Conservation (phyloP, 345 rosid species). For the thale cress (Arabidopsis thaliana) region DNA sequence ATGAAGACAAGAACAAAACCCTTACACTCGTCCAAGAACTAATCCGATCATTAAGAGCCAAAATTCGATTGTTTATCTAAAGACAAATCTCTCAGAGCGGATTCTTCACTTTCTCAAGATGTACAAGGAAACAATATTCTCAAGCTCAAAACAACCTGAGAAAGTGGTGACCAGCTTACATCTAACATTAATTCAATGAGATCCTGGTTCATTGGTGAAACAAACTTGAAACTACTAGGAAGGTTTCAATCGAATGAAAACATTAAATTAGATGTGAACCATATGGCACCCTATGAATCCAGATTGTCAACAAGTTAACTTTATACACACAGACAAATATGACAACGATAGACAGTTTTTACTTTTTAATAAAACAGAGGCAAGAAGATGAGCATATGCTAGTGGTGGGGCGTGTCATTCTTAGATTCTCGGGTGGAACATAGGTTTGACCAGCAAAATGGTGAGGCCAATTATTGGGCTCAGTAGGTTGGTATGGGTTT, state of each 20-base stretch:
- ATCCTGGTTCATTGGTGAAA: not conserved
- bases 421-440: not conserved
- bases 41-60: not conserved
- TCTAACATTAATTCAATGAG: not conserved
- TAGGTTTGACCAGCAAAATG: not conserved
- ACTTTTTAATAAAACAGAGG: not conserved
- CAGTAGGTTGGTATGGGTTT: not conserved
- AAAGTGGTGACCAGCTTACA: not conserved
- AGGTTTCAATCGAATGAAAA: not conserved
- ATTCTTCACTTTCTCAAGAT: not conserved
- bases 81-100: not conserved
- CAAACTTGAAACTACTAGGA: not conserved
- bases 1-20: slow-evolving; percentile 10
- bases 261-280: not conserved
- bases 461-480: not conserved
- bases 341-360: not conserved
- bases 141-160: not conserved
- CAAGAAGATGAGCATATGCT: not conserved
- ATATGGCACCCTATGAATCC: not conserved
- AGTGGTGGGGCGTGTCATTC: not conserved
- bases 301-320: not conserved
- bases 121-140: not conserved
- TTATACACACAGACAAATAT: not conserved
- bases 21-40: not conserved
- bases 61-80: not conserved